Conservation (phyloP, 768 basidiomycete species). For the Amanita subjunquillea region DNA sequence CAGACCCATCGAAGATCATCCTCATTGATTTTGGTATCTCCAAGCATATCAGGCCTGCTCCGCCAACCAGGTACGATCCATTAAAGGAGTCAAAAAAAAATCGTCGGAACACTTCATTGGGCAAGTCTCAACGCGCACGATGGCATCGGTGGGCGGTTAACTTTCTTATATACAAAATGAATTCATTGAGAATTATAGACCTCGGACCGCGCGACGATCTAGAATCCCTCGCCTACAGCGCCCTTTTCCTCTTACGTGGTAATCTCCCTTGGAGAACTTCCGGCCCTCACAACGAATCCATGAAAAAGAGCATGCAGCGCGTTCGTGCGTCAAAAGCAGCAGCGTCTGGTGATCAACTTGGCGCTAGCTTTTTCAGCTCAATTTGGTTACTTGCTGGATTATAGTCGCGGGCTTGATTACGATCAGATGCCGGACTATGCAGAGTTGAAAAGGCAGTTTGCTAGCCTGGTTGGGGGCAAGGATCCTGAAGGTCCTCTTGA, state of each 20-base stretch:
- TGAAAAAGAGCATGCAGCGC: not conserved
- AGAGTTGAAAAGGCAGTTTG: slow-evolving; percentile 1
- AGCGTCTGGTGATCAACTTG: not conserved
- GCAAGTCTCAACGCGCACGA: slow-evolving; percentile 22
- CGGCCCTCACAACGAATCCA: not conserved
- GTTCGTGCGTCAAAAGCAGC: slow-evolving; percentile 2
- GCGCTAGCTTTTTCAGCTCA: not conserved
- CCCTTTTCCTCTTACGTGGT: slow-evolving; percentile 8
- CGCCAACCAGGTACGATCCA: slow-evolving; percentile 14
- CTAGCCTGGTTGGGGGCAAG: not conserved
- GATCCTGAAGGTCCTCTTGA: slow-evolving; percentile 7
- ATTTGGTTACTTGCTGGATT: slow-evolving; percentile 3
- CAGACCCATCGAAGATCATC: slow-evolving; percentile 14
- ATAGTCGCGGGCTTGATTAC: not conserved
- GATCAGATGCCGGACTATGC: slow-evolving; percentile 3
- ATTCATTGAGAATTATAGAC: slow-evolving; percentile 7
- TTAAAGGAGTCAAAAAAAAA: slow-evolving; percentile 9
- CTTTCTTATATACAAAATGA: not conserved
- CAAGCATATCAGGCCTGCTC: slow-evolving; percentile 9
- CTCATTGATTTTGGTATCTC: slow-evolving; percentile 24
- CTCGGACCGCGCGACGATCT: slow-evolving; percentile 9
- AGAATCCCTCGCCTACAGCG: slow-evolving; percentile 8
- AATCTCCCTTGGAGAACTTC: slow-evolving; percentile 8
- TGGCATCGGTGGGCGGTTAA: slow-evolving; percentile 16
- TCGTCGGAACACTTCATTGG: slow-evolving; percentile 20